phyloP scores from a whole-genome alignment of 176 grass and related monocot genomes.

The Aegilops longissima region DNA sequence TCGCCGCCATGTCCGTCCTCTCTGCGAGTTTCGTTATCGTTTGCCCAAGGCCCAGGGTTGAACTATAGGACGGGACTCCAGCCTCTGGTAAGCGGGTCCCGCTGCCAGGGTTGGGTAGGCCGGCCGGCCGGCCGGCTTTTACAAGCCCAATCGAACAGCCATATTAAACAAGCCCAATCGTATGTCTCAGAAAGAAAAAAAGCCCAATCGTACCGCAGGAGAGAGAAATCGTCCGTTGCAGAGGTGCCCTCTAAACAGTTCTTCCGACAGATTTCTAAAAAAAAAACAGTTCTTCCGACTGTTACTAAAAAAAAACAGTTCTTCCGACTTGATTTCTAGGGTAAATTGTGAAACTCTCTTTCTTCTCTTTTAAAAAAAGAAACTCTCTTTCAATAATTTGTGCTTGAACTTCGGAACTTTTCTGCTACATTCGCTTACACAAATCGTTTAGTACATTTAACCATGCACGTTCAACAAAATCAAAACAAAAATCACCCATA shows the following conservation, averaged over 20 bases:
- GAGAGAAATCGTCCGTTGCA: no score
- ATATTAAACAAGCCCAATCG: not conserved
- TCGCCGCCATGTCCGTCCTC: conserved; percentile 45
- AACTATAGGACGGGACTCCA: not conserved
- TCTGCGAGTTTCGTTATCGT: conserved; percentile 22
- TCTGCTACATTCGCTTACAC: no score
- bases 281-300: no score
- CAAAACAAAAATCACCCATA: no score
- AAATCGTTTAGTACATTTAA: no score
- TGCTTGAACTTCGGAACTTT: no score
- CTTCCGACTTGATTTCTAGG: not conserved
- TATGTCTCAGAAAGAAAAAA: not conserved
- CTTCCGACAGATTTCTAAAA: no score
- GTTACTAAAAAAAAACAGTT: no score
- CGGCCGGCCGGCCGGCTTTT: not conserved
- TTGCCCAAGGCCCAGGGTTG: conserved; percentile 4
- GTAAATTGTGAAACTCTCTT: not conserved
- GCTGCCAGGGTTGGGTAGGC: not conserved
- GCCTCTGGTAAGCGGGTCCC: not conserved
- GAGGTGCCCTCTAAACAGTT: no score
- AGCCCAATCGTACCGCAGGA: not conserved
- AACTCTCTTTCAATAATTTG: no score
- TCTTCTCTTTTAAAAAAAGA: no score
- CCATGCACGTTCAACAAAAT: no score
- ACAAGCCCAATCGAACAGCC: not conserved